These are phyloP conservation scores for Candida vaughaniae DNA, from an alignment of 805 yeast genomes.

Conservation along the genomic window DNA sequence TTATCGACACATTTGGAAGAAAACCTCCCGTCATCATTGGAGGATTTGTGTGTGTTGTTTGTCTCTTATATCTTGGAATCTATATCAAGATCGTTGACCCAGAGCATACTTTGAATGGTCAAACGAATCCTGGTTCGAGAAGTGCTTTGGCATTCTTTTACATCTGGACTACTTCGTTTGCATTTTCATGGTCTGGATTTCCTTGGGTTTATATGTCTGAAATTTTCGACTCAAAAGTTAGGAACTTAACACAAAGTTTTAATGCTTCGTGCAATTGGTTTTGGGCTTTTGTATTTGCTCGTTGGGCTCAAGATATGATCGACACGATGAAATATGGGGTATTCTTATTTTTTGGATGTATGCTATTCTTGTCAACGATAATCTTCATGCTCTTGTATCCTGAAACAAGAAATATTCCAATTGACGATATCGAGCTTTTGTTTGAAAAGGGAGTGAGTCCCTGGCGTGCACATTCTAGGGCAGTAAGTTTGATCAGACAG, in stretches of 20 bases:
- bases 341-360: constrained; percentile 41
- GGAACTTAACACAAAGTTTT: constrained; percentile 42
- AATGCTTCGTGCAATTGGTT: constrained; percentile 49
- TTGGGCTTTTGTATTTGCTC: constrained; percentile 49
- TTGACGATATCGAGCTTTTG: constrained; percentile 31
- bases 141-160: constrained; percentile 46
- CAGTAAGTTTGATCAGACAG: constrained; percentile 16
- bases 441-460: constrained; percentile 28
- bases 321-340: constrained; percentile 42
- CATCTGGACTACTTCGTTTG: constrained; percentile 46
- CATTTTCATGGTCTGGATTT: constrained; percentile 46
- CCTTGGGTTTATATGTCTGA: constrained; percentile 49
- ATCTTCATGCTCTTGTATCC: constrained; percentile 34
- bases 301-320: constrained; percentile 46
- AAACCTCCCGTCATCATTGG: constrained; percentile 40
- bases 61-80: constrained; percentile 50
- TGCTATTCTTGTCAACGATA: constrained; percentile 25
- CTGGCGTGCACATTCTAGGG: constrained; percentile 29
- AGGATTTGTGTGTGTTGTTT: constrained; percentile 38
- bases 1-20: constrained; percentile 49
- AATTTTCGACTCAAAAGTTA: constrained; percentile 41
- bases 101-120: constrained; percentile 6
- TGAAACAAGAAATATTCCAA: constrained; percentile 36
- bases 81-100: constrained; percentile 42
- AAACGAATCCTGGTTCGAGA: constrained; percentile 31